Conservation (phyloP, 1,284 basidiomycete species). For the Rhizopogon parksii region DNA sequence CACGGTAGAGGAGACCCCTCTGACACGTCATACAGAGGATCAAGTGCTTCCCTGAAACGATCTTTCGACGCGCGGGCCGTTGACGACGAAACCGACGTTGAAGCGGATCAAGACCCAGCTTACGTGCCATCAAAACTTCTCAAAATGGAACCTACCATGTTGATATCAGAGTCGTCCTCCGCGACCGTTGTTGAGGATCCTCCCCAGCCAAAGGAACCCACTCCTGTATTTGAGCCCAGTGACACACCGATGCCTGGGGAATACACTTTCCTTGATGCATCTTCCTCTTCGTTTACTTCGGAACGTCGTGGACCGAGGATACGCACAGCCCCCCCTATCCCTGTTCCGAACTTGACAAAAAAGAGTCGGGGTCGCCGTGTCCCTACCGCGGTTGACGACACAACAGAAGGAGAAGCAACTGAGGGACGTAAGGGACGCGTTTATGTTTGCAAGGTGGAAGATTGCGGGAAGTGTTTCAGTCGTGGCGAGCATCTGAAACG, state of each 20-base stretch:
- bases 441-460: constrained; percentile 60
- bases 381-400: constrained; percentile 36
- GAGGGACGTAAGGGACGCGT: constrained; percentile 39
- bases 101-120: constrained; percentile 14
- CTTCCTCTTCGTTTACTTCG: constrained; percentile 29
- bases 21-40: constrained; percentile 21
- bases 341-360: constrained; percentile 66
- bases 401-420: constrained; percentile 20
- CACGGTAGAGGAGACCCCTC: constrained; percentile 26
- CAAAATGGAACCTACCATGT: constrained; percentile 20
- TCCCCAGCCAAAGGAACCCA: constrained; percentile 13
- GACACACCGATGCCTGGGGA: constrained; percentile 26
- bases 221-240: constrained; percentile 8
- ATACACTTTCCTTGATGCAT: constrained; percentile 30
- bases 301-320: constrained; percentile 30
- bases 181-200: constrained; percentile 24
- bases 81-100: constrained; percentile 29
- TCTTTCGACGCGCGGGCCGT: constrained; percentile 29
- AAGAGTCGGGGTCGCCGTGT: constrained; percentile 65
- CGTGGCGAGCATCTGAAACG: constrained; percentile 74
- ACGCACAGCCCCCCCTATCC: constrained; percentile 44
- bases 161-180: constrained; percentile 25
- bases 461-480: constrained; percentile 67
- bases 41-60: constrained; percentile 24
- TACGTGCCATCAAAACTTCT: constrained; percentile 23